Conservation (phyloP, 495 filamentous ascomycete species). For the Penicillium salamii region DNA sequence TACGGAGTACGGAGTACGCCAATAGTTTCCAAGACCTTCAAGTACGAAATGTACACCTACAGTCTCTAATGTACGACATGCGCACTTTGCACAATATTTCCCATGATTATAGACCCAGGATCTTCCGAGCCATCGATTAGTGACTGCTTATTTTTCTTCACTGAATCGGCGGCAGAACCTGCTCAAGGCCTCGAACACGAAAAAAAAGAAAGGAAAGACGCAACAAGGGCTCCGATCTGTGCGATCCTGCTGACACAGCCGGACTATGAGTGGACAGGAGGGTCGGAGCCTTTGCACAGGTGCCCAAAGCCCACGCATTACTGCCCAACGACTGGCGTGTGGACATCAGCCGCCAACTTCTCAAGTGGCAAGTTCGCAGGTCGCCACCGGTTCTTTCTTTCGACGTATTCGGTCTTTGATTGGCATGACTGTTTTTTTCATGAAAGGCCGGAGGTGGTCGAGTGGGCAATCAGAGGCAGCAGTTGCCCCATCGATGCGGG, state of each 20-base stretch:
- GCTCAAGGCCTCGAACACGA: constrained; percentile 6
- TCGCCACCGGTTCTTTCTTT: constrained; percentile 12
- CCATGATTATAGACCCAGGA: not conserved
- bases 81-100: too few relatives aligned
- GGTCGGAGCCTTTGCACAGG: constrained; percentile 8
- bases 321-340: constrained; percentile 37
- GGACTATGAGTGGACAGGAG: constrained; percentile 17
- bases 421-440: not conserved
- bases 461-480: constrained; percentile 4
- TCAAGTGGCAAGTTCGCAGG: constrained; percentile 21
- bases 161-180: constrained; percentile 9
- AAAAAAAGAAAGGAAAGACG: constrained; percentile 1
- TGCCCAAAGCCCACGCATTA: constrained; percentile 46
- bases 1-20: too few relatives aligned
- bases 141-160: constrained; percentile 6
- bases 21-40: too few relatives aligned
- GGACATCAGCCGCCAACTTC: constrained; percentile 8
- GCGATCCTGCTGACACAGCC: constrained; percentile 19
- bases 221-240: constrained; percentile 16
- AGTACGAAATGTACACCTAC: too few relatives aligned
- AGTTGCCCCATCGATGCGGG: constrained; percentile 2
- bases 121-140: not conserved
- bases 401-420: constrained; percentile 13
- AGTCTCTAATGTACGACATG: too few relatives aligned
- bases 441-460: not conserved